Conservation (phyloP, 345 rosid genomes). For the Ailanthus altissimus region DNA sequence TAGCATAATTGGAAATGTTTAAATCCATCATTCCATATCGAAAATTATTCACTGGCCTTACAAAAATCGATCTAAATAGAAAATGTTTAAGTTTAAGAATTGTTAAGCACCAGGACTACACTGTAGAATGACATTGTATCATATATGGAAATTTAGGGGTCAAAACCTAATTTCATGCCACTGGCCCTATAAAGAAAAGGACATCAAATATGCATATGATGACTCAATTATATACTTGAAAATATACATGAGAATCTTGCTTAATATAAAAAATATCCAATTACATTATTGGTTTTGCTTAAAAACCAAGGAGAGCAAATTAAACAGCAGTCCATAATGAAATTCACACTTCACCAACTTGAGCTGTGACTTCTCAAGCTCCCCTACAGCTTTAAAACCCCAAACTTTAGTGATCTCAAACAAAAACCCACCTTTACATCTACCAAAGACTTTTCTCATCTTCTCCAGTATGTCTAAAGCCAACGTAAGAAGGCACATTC, state of each 20-base stretch:
- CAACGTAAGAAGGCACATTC: conserved; percentile 34
- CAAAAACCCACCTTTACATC: conserved; percentile 19
- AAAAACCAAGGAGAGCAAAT: conserved; percentile 33
- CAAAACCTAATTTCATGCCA: background rate
- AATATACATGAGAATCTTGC: background rate
- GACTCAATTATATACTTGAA: background rate
- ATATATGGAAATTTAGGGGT: too few species aligned
- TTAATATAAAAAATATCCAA: background rate
- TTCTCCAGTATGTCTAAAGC: conserved; percentile 42
- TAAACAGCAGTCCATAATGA: conserved; percentile 33
- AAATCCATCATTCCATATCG: too few species aligned
- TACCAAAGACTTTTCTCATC: conserved; percentile 12
- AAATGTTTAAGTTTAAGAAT: too few species aligned
- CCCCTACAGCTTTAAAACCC: conserved; percentile 12
- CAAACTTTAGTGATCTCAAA: conserved; percentile 13
- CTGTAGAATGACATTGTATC: too few species aligned
- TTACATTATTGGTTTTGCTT: conserved; percentile 30
- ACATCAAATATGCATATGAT: background rate
- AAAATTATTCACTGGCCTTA: too few species aligned
- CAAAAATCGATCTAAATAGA: too few species aligned
- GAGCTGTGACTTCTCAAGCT: conserved; percentile 10
- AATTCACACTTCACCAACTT: conserved; percentile 73
- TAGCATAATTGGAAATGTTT: background rate
- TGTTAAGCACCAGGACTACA: too few species aligned
- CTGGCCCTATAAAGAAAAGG: background rate